Evolutionary conservation across 192 early-diverging fungal species (phyloP), one percentile per base, ranked within the genome.

Genomic region (Geranomyces variabilis): DNA sequence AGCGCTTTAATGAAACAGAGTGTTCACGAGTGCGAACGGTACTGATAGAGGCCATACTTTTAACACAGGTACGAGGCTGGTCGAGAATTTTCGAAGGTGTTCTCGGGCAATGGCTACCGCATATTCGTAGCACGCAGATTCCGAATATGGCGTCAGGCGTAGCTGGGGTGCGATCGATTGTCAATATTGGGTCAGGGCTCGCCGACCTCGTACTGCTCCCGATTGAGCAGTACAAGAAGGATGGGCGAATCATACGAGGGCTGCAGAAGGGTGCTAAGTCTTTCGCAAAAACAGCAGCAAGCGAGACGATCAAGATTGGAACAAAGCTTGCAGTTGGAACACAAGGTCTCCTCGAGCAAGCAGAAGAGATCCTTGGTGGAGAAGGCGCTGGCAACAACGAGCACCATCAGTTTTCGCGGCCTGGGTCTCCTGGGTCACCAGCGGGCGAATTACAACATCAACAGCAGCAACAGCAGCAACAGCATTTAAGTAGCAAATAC

Each of bases 161-260:
- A 19, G 84, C 93, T 17, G 93, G 94, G 8, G 87, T 99, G 59
- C 84, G 90, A 24, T 92, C 97, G 14, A 63, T 96, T 34, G 94
- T 97, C 15, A 97, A 95, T 60, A 61, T 99, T 29, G 93, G 95
- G 9, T 86, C 86, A 6, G 97, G 97, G 8, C 83, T 99, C 28
- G 94, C 92, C 0, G 95, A 99, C 79, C 75, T 99, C 22, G 88
- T 99, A 7, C 78, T 96, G 0, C 77, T 99, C 63, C 97, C 97
- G 0, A 85, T 97, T 69, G 91, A 96, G 75, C 94, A 97, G 76
- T 99, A 96, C 71, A 86, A 89, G 49, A 88, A 90, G 67, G 97
- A 99, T 70, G 97, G 97, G 26, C 82, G 91, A 13, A 84, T 97
- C 26, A 85, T 99, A 49, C 87, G 91, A 67, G 88, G 92, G 17